A percentile compares a stretch with the other conserved stretches of the same genome.
phyloP scores from a whole-genome alignment of 352 stramenopile species.

The Phytopythium oedochilum region DNA sequence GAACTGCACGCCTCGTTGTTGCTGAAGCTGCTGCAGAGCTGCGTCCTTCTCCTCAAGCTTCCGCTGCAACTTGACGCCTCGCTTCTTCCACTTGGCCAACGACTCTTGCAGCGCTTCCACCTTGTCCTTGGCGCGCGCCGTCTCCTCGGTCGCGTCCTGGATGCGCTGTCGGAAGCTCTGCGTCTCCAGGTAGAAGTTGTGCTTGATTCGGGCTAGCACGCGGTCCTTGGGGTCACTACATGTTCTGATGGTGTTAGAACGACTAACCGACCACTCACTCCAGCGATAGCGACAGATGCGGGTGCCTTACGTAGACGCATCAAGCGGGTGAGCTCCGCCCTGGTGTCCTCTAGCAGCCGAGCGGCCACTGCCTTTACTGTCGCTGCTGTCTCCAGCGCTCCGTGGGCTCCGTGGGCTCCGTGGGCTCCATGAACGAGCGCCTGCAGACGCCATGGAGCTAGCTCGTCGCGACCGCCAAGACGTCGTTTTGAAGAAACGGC shows the following conservation, averaged over 20 bases:
- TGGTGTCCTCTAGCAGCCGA: background rate
- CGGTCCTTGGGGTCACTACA: slow-evolving; percentile 15
- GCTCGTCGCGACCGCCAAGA: background rate
- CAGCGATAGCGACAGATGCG: no score
- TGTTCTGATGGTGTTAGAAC: background rate
- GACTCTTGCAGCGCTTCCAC: slow-evolving; percentile 35
- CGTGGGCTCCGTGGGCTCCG: background rate
- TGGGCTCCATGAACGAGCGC: background rate
- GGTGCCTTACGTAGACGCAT: background rate
- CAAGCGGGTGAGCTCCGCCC: background rate
- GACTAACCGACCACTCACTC: background rate
- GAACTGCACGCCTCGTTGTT: slow-evolving; percentile 46
- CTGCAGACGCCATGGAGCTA: background rate
- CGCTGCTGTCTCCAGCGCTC: background rate
- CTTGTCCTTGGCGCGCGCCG: slow-evolving; percentile 16
- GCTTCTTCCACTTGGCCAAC: slow-evolving; percentile 40
- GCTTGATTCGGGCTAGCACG: slow-evolving; percentile 46
- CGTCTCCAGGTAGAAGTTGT: slow-evolving; percentile 55
- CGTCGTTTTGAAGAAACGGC: background rate
- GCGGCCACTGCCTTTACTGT: background rate
- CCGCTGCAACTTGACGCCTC: slow-evolving; percentile 53
- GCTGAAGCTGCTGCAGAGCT: slow-evolving; percentile 39
- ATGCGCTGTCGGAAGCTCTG: slow-evolving; percentile 39
- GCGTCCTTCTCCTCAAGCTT: slow-evolving; percentile 54
- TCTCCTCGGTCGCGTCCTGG: slow-evolving; percentile 20